Evolutionary conservation across 2,329 filamentous ascomycete genomes (phyloP).

Genomic region (Lecanosticta acicola): DNA sequence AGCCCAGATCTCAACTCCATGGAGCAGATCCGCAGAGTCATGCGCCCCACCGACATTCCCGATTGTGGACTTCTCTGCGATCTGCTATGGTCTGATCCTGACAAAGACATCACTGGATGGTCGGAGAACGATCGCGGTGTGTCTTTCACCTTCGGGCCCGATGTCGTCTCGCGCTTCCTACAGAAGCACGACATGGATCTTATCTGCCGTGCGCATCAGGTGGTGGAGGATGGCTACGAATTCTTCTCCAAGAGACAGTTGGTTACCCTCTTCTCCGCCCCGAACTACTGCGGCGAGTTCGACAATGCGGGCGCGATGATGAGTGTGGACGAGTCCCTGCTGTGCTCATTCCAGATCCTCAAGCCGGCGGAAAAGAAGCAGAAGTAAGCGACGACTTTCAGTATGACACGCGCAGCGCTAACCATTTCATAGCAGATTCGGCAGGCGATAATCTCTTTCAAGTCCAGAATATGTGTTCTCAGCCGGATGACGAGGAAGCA

Average conservation of each 20-base stretch:
- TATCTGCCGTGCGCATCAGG: conserved; percentile 97
- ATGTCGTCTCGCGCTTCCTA: conserved; percentile 93
- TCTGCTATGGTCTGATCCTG: conserved; percentile 95
- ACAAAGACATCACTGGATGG: conserved; percentile 99
- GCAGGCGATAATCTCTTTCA: conserved; percentile 64
- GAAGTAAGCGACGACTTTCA: conserved; percentile 71
- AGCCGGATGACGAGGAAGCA: conserved; percentile 6
- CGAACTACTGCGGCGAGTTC: conserved; percentile 99
- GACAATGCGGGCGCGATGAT: conserved; percentile 99
- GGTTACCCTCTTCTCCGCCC: conserved; percentile 94
- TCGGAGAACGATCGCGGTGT: conserved; percentile 98
- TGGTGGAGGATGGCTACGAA: conserved; percentile 98
- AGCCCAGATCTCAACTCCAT: conserved; percentile 98
- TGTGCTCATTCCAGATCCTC: conserved; percentile 99
- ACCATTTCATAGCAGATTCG: conserved; percentile 69
- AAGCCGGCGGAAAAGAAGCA: conserved; percentile 99
- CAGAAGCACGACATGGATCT: conserved; percentile 99
- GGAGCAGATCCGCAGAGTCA: conserved; percentile 98
- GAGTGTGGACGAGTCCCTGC: conserved; percentile 96
- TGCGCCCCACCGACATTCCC: conserved; percentile 97
- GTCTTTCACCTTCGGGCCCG: conserved; percentile 95
- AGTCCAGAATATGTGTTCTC: conserved; percentile 1
- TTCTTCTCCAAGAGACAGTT: conserved; percentile 99
- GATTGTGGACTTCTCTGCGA: conserved; percentile 97
- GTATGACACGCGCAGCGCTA: conserved; percentile 2